phyloP scores from a whole-genome alignment of 2,329 filamentous ascomycete genomes.

The Aureobasidium sp. region DNA sequence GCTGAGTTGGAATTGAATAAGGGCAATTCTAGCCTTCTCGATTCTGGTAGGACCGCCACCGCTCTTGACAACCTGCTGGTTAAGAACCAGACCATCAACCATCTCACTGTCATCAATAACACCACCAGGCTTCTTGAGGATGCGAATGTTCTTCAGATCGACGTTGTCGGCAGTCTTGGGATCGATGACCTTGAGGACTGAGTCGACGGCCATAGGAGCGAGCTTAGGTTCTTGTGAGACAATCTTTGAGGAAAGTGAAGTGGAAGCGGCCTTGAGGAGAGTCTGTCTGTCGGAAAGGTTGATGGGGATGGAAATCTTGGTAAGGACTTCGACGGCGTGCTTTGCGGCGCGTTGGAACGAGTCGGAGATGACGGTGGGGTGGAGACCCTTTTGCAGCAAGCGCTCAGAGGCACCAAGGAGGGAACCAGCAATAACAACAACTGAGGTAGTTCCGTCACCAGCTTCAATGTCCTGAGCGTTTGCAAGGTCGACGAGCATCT shows the following conservation, averaged over 20 bases:
- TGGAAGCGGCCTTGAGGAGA: conserved; percentile 92
- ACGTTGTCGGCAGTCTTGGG: conserved; percentile 93
- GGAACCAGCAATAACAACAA: conserved; percentile 95
- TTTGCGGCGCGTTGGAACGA: conserved; percentile 91
- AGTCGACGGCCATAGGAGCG: conserved; percentile 96
- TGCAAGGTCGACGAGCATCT: conserved; percentile 97
- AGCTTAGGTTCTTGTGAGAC: conserved; percentile 95
- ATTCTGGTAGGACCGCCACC: conserved; percentile 84
- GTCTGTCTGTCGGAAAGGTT: conserved; percentile 79
- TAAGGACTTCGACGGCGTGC: conserved; percentile 80
- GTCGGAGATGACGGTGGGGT: conserved; percentile 96
- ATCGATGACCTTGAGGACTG: conserved; percentile 92
- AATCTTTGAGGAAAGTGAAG: conserved; percentile 96
- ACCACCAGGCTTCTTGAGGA: conserved; percentile 94
- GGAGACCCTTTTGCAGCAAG: conserved; percentile 83
- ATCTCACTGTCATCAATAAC: conserved; percentile 98
- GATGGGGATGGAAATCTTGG: conserved; percentile 94
- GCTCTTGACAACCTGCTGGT: conserved; percentile 88
- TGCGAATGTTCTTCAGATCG: conserved; percentile 90
- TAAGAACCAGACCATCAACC: conserved; percentile 87
- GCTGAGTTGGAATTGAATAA: conserved; percentile 98
- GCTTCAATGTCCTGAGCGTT: conserved; percentile 97
- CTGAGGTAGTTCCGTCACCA: conserved; percentile 95
- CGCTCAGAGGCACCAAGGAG: conserved; percentile 88
- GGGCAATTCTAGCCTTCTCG: conserved; percentile 93